Evolutionary conservation across 768 basidiomycete species (phyloP), one percentile per base, ranked within the genome.

Genomic region (Hygrocybe punicea): DNA sequence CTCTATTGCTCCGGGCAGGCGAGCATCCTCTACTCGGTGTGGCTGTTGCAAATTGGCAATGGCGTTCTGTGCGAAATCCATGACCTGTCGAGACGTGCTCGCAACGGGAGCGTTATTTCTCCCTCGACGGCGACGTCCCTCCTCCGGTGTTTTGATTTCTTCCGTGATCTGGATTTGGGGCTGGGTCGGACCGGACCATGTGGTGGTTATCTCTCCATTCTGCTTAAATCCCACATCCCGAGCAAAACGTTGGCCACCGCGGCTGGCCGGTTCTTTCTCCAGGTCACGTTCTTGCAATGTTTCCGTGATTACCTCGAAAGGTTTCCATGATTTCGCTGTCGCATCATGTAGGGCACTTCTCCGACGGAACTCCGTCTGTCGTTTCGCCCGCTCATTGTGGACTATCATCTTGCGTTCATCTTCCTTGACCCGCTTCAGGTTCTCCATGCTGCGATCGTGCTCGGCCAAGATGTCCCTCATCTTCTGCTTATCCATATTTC

Each of bases 391-490:
- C 65, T 53, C 62, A 60, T 49, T 60, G 48, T 53, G 62, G 61
- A 21, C 58, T 55, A 48, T 66, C 63, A 55, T 65, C 63, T 29
- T 63, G 56, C 56, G 25, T 25, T 60, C 62, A 63, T 64, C 66
- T 67, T 59, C 62, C 72, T 21, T 71, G 73, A 24, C 71, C 65
- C 65, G 60, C 69, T 25, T 59, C 66, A 60, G 34, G n/a, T 52
- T 25, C 1, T 56, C 67, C 48, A 75, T 63, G 4, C 73, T 73
- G 19, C 79, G 70, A 51, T 73, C 65, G 46, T 78, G 73, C 56
- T 79, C 80, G 6, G 73, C 71, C 9, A 69, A 39, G 59, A 61
- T 62, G 52, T 63, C 65, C 56, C 50, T 58, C 56, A 71, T 65
- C 47, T 65, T 63, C 45, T 69, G 68, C 58, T 62, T 57, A 24